These are phyloP conservation scores for Boletus patriciae DNA, from an alignment of 768 basidiomycete genomes.

Conservation along the genomic window DNA sequence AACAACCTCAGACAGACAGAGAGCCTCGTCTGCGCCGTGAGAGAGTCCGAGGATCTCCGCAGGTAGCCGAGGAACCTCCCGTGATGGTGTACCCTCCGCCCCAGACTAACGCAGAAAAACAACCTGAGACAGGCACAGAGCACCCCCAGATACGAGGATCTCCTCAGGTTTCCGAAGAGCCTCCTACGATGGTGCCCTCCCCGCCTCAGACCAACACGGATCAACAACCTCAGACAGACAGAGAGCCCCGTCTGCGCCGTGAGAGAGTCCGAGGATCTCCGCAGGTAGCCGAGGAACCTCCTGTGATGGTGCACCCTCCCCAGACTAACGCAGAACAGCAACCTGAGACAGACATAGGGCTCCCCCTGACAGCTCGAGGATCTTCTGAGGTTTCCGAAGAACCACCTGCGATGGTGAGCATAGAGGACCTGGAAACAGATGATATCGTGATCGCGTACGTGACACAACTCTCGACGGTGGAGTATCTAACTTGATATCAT, in stretches of 20 bases:
- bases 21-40: too few relatives aligned
- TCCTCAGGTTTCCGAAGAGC: too few relatives aligned
- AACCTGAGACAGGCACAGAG: not conserved
- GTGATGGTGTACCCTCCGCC: not conserved
- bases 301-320: not conserved
- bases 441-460: constrained; percentile 19
- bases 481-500: not conserved
- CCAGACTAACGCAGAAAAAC: not conserved
- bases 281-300: not conserved
- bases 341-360: too few relatives aligned
- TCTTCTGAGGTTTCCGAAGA: not conserved
- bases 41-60: not conserved
- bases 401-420: not conserved
- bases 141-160: too few relatives aligned
- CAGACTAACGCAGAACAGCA: too few relatives aligned
- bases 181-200: not conserved
- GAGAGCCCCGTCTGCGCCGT: too few relatives aligned
- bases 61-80: not conserved
- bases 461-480: not conserved
- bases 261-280: not conserved
- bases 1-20: not conserved
- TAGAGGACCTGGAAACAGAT: not conserved
- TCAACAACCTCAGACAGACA: not conserved
- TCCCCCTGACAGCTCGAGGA: not conserved
- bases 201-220: not conserved